Conservation (phyloP, 2,329 filamentous ascomycete genomes). For the Colletotrichum navitas region DNA sequence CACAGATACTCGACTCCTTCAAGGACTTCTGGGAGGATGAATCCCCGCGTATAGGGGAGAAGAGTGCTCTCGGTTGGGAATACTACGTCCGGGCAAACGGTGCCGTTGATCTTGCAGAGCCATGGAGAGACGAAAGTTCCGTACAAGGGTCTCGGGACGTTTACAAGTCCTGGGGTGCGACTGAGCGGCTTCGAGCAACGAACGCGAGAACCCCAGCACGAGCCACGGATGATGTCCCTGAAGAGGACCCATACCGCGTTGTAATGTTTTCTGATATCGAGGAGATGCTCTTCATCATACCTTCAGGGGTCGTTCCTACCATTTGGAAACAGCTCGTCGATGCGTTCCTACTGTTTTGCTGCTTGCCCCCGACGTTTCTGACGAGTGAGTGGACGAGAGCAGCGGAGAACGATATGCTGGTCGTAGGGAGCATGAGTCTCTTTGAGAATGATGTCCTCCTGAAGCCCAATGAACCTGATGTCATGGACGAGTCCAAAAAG, state of each 20-base stretch:
- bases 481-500: slow-evolving; percentile 31
- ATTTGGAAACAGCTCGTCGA: slow-evolving; percentile 69
- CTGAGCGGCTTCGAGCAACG: slow-evolving; percentile 65
- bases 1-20: slow-evolving; percentile 59
- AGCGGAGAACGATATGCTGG: slow-evolving; percentile 47
- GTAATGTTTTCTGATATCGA: slow-evolving; percentile 84
- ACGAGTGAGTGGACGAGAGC: slow-evolving; percentile 48
- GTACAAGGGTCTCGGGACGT: slow-evolving; percentile 54
- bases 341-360: slow-evolving; percentile 77
- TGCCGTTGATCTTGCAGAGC: slow-evolving; percentile 57
- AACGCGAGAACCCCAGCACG: slow-evolving; percentile 74
- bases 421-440: slow-evolving; percentile 11
- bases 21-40: slow-evolving; percentile 91
- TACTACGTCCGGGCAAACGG: slow-evolving; percentile 57
- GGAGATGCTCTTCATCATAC: slow-evolving; percentile 69
- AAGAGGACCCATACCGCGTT: slow-evolving; percentile 86
- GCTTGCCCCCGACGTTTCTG: slow-evolving; percentile 65
- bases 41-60: slow-evolving; percentile 81
- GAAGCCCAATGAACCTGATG: slow-evolving; percentile 30
- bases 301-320: slow-evolving; percentile 50
- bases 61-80: slow-evolving; percentile 77
- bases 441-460: slow-evolving; percentile 29
- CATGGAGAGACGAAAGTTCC: slow-evolving; percentile 45
- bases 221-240: slow-evolving; percentile 78
- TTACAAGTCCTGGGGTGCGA: slow-evolving; percentile 64